phyloP scores from a whole-genome alignment of 2,329 filamentous ascomycete genomes.

The Teratosphaeria gauchensis region DNA sequence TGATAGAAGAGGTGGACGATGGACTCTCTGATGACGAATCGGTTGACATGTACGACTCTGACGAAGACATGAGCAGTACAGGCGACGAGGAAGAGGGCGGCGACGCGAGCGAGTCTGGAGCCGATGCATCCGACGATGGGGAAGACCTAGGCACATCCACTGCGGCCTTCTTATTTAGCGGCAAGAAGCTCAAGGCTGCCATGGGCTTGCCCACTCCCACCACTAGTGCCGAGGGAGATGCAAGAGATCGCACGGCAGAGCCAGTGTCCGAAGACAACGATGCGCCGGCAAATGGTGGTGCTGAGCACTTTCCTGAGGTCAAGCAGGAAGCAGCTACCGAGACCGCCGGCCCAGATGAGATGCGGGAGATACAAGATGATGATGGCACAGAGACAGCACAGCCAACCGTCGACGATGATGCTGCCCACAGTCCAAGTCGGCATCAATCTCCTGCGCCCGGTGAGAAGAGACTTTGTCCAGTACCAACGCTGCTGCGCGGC shows the following conservation, averaged over 20 bases:
- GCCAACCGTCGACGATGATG: not conserved
- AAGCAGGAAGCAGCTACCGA: not conserved
- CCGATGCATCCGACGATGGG: conserved; percentile 15
- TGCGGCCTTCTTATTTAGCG: conserved; percentile 20
- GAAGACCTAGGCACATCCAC: conserved; percentile 14
- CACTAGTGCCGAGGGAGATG: conserved; percentile 21
- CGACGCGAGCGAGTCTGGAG: conserved; percentile 20
- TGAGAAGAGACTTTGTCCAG: conserved; percentile 23
- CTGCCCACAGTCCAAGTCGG: conserved; percentile 4
- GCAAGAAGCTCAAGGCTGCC: conserved; percentile 18
- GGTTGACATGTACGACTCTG: conserved; percentile 28
- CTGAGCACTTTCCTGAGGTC: not conserved
- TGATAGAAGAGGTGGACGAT: conserved; percentile 27
- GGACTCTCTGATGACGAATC: conserved; percentile 29
- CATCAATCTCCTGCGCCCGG: conserved; percentile 19
- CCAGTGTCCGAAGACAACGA: conserved; percentile 1
- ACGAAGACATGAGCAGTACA: conserved; percentile 28
- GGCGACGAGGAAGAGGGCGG: conserved; percentile 24
- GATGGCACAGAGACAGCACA: not conserved
- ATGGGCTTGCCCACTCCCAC: conserved; percentile 24
- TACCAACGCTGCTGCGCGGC: conserved; percentile 70
- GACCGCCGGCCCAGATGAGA: not conserved
- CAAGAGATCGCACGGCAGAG: conserved; percentile 7
- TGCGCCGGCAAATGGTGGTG: not conserved
- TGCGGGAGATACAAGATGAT: not conserved